Evolutionary conservation across 1,139 yeast species (phyloP), one percentile per base, ranked within the genome.

Genomic region (Sugiyamaella xylanicola): DNA sequence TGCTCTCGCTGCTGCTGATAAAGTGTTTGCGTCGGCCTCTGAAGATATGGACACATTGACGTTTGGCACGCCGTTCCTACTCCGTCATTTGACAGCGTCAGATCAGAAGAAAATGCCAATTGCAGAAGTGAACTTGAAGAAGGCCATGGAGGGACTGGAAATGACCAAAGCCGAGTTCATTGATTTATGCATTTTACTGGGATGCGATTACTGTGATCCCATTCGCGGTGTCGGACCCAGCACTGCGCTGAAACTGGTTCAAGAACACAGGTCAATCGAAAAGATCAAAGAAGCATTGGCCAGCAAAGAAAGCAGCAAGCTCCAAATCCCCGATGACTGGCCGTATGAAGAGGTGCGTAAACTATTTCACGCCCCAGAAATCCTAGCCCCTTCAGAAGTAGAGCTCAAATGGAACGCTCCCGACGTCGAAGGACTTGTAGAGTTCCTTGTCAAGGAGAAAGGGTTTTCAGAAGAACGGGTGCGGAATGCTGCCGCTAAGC

Each of bases 11-110:
- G 82, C 84, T 58, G 83, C 84, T 15, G 97, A 96, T 3, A 74
- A 74, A 56, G 98, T 93, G 0, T 93, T 85, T 69, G 99, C 96
- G 11, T 97, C 99, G 1, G 99, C 98, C 0, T 88, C 96, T 2
- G 99, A 93, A 70, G 99, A 93, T 81, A 93, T 93, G 99, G 99
- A 93, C 73, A 95, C 99, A 0, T 72, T 93, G 56, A 93, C 98
- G 67, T 93, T 93, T 70, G 85, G 84, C 55, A 89, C 98, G 1
- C 95, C 97, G 1, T 83, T 76, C 58, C 74, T 93, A 56, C 76
- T 93, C 60, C 81, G 99, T 63, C 96, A 93, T 70, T 78, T 93
- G 72, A 93, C 98, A 0, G 93, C 92, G 61, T 84, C 97, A 1
- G 99, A 95, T 69, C 95, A 96, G 25, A 80, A 95, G 66, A 93